Percentiles rank a stretch among this genome's conserved stretches.
These are phyloP conservation scores for Trichomonas tenax DNA, from an alignment of 208 protist genomes.

Conservation along the genomic window DNA sequence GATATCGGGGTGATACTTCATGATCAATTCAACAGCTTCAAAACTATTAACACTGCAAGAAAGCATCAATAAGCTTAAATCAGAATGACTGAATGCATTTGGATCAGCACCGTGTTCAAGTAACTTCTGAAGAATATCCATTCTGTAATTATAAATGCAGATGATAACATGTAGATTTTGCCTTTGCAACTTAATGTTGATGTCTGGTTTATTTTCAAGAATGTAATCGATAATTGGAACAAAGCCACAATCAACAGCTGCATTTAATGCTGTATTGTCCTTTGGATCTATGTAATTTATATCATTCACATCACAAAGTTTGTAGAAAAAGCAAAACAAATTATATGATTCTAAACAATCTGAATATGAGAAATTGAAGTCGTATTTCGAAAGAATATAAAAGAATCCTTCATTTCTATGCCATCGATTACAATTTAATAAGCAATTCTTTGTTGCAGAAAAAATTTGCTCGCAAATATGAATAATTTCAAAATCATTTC, in stretches of 20 bases:
- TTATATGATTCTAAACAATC: background rate
- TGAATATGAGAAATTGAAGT: background rate
- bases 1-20: background rate
- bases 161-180: background rate
- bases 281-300: background rate
- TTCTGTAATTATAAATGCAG: background rate
- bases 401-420: background rate
- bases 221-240: background rate
- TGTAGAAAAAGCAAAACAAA: background rate
- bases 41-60: background rate
- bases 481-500: background rate
- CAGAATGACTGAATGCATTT: background rate
- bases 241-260: background rate
- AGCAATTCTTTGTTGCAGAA: background rate
- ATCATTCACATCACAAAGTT: background rate
- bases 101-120: background rate
- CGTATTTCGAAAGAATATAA: background rate
- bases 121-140: background rate
- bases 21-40: background rate
- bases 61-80: background rate
- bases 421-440: background rate
- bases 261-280: background rate
- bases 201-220: background rate
- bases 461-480: background rate
- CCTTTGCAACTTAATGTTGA: background rate